phyloP scores from a whole-genome alignment of 176 grass and related monocot genomes.

The bread wheat (Triticum aestivum) region IWGSC_CS_RefSeq_v2.1 NC_057809.1:174689013-174689512 shows the following conservation, averaged over 20 bases:
- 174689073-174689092: background rate
- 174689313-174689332: background rate
- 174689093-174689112: background rate
- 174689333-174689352: background rate
- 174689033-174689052: conserved; percentile 12
- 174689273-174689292: background rate
- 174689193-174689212: background rate
- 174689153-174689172: background rate
- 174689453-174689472: conserved; percentile 16
- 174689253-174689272: background rate
- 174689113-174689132: background rate
- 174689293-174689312: background rate
- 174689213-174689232: background rate
- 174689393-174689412: background rate
- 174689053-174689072: background rate
- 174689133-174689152: background rate
- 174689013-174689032: conserved; percentile 39
- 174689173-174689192: background rate
- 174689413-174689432: background rate
- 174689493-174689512: conserved; percentile 9
- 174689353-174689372: background rate
- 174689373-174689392: background rate
- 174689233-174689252: background rate
- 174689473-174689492: background rate
- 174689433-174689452: conserved; percentile 10